These are phyloP conservation scores for Boletus pseudo-olivaceus DNA, from an alignment of 768 basidiomycete species.

Conservation along the genomic window DNA sequence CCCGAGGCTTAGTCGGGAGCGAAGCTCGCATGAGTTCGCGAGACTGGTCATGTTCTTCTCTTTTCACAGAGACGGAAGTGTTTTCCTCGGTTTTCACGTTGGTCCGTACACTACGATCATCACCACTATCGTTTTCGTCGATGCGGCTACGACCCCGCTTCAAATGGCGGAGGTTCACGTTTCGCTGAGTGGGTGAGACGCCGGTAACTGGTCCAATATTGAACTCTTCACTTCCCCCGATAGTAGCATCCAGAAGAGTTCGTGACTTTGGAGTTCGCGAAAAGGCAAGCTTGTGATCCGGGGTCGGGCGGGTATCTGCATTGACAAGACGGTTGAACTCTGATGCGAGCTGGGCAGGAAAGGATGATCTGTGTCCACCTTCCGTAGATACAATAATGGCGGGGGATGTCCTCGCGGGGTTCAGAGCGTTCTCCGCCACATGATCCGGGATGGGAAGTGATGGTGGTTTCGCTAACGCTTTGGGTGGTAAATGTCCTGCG, in stretches of 20 bases:
- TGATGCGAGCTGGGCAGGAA: conserved; percentile 13
- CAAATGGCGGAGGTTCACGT: conserved; percentile 31
- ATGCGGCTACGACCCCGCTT: conserved; percentile 23
- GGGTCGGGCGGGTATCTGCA: not conserved
- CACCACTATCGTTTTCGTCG: conserved; percentile 27
- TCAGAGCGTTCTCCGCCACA: not conserved
- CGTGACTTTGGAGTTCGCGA: conserved; percentile 24
- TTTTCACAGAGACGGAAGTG: not conserved
- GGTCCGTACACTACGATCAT: conserved; percentile 28
- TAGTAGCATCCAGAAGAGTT: conserved; percentile 15
- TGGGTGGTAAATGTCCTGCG: conserved; percentile 1
- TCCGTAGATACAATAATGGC: conserved; percentile 11
- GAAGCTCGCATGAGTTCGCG: not conserved
- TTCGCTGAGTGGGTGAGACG: conserved; percentile 26
- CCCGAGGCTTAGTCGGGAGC: not conserved
- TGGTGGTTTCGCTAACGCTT: not conserved
- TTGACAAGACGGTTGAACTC: conserved; percentile 4
- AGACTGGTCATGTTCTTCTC: conserved; percentile 15
- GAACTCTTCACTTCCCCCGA: conserved; percentile 12
- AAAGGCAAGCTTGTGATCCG: conserved; percentile 9
- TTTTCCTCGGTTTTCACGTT: conserved; percentile 23
- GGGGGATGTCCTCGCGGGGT: not conserved
- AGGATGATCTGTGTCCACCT: conserved; percentile 6
- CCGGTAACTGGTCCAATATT: conserved; percentile 19
- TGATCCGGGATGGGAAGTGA: not conserved